Conservation (phyloP, 2,329 filamentous ascomycete species). For the Penicillium sp. region DNA sequence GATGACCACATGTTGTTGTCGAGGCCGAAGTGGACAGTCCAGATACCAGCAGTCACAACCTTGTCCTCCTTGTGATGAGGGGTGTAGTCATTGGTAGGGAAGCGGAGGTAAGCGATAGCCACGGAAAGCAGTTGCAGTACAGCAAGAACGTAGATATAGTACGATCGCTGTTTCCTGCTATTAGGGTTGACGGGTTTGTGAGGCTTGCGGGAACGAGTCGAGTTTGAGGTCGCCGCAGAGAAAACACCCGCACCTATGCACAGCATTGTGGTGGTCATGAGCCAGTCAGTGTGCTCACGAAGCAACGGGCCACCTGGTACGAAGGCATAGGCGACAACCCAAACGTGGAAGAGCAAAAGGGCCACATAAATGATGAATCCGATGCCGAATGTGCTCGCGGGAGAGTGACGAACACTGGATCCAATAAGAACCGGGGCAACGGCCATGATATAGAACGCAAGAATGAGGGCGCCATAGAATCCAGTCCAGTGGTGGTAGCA, state of each 20-base stretch:
- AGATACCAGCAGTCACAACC: slow-evolving; percentile 89
- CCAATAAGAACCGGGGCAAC: slow-evolving; percentile 71
- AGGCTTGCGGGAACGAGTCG: slow-evolving; percentile 40
- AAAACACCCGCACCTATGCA: slow-evolving; percentile 82
- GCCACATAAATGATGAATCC: slow-evolving; percentile 92
- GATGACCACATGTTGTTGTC: slow-evolving; percentile 99
- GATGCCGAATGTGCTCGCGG: slow-evolving; percentile 77
- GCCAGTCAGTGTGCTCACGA: slow-evolving; percentile 91
- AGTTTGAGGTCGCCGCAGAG: slow-evolving; percentile 58
- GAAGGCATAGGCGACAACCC: slow-evolving; percentile 97
- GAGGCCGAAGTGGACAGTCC: slow-evolving; percentile 97
- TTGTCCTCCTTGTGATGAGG: slow-evolving; percentile 87
- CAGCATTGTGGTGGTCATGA: slow-evolving; percentile 84
- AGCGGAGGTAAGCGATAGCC: slow-evolving; percentile 79
- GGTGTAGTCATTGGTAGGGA: slow-evolving; percentile 87
- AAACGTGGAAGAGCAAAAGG: slow-evolving; percentile 94
- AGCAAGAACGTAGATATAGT: slow-evolving; percentile 70
- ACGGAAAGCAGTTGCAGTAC: slow-evolving; percentile 76
- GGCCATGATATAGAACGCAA: slow-evolving; percentile 79
- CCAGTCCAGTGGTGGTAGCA: slow-evolving; percentile 79
- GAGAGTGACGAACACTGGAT: slow-evolving; percentile 72
- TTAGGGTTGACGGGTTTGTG: slow-evolving; percentile 37
- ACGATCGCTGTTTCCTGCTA: slow-evolving; percentile 56
- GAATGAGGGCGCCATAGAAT: slow-evolving; percentile 75
- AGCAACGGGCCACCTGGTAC: slow-evolving; percentile 91